These are phyloP conservation scores for Chenopodium berlandieri DNA, from an alignment of 148 eudicot species.

Conservation along the genomic window DNA sequence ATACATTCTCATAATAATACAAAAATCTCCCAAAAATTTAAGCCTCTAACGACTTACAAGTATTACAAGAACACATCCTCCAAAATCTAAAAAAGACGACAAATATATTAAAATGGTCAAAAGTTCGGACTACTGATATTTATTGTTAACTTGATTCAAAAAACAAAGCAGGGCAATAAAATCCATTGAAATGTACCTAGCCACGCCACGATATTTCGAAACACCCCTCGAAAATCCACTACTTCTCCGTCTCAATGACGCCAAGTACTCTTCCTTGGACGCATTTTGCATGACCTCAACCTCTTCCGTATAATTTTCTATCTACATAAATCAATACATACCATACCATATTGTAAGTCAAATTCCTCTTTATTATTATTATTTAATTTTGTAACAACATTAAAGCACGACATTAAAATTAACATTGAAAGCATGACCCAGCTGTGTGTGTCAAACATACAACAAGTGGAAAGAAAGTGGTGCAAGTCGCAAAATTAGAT, in stretches of 20 bases:
- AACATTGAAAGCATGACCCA: not conserved
- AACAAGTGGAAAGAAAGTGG: constrained; percentile 26
- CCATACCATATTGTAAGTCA: not conserved
- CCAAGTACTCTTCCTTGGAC: constrained; percentile 79
- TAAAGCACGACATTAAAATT: not conserved
- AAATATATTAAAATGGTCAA: too few species aligned
- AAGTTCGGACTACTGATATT: too few species aligned
- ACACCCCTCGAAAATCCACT: constrained; percentile 94
- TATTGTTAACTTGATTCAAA: not conserved
- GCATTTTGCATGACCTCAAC: constrained; percentile 69
- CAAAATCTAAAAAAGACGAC: too few species aligned
- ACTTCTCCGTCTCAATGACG: constrained; percentile 71
- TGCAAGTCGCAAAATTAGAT: constrained; percentile 15
- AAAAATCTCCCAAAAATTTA: not conserved
- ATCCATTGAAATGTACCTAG: constrained; percentile 44
- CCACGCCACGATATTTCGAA: constrained; percentile 93
- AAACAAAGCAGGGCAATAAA: not conserved
- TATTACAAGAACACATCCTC: not conserved
- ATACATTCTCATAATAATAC: not conserved
- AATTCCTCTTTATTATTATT: not conserved
- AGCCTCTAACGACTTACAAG: not conserved
- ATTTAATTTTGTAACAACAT: not conserved
- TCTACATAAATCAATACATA: constrained; percentile 32
- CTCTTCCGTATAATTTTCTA: constrained; percentile 62
- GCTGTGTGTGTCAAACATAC: constrained; percentile 3